Percentiles rank a stretch among this genome's conserved stretches.
These are phyloP conservation scores for Dictyostelium citrinum DNA, from an alignment of 78 protist species.

Conservation along the genomic window DNA sequence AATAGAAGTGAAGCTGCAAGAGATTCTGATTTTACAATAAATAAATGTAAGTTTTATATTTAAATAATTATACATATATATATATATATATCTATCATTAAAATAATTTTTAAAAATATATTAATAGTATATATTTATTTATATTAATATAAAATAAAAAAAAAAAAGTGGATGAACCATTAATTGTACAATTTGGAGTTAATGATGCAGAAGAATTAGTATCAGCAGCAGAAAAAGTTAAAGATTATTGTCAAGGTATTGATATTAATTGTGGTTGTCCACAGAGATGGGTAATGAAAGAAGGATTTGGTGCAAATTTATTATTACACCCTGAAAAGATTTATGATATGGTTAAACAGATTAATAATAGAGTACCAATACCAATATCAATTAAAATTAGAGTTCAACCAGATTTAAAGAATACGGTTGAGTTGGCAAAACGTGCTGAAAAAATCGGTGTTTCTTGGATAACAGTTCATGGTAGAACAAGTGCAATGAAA, in stretches of 20 bases:
- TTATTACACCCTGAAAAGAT: constrained; percentile 73
- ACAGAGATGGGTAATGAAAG: constrained; percentile 89
- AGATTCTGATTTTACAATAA: constrained; percentile 75
- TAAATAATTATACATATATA: too few relatives aligned
- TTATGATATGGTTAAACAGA: constrained; percentile 77
- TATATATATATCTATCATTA: too few relatives aligned
- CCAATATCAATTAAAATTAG: constrained; percentile 87
- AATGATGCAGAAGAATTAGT: constrained; percentile 48
- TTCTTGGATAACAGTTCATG: constrained; percentile 90
- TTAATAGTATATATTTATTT: too few relatives aligned
- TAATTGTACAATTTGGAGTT: constrained; percentile 92
- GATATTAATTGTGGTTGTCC: constrained; percentile 95
- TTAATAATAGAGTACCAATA: constrained; percentile 8
- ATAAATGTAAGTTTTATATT: constrained; percentile 62
- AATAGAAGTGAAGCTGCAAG: constrained; percentile 60
- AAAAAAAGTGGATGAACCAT: constrained; percentile 56
- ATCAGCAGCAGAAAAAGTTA: constrained; percentile 79
- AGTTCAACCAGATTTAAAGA: constrained; percentile 39
- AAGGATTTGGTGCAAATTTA: constrained; percentile 82
- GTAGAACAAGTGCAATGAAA: constrained; percentile 78
- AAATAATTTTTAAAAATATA: too few relatives aligned
- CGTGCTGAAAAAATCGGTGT: constrained; percentile 84
- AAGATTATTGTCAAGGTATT: constrained; percentile 71
- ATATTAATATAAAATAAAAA: neutral
- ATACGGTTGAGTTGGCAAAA: constrained; percentile 81